Conservation (phyloP, 192 early-diverging fungal species). For the Umbelopsis ramanniana region DNA sequence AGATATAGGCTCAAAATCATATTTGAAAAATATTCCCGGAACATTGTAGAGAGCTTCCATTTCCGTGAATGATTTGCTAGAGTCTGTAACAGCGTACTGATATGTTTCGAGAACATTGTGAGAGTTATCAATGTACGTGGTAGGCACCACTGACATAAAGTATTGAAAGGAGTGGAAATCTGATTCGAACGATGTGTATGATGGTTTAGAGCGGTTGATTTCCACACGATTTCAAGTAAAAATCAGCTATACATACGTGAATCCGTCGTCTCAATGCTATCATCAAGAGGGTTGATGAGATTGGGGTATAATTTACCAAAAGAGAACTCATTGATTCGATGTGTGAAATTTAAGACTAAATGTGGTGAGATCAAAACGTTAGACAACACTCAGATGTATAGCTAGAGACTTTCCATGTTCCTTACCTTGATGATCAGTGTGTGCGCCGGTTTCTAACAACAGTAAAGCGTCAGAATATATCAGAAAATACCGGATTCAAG, state of each 20-base stretch:
- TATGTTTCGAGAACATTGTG: conserved; percentile 73
- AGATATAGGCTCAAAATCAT: conserved; percentile 88
- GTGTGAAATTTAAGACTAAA: conserved; percentile 90
- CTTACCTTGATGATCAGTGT: conserved; percentile 69
- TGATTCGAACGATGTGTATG: conserved; percentile 24
- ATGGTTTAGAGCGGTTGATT: not conserved
- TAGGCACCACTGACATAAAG: conserved; percentile 84
- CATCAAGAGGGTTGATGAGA: conserved; percentile 87
- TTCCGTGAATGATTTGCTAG: conserved; percentile 46
- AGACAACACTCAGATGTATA: not conserved
- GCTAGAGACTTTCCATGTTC: not conserved
- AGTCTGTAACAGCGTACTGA: conserved; percentile 94
- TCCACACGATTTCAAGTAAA: not conserved
- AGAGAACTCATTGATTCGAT: conserved; percentile 89
- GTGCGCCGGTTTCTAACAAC: conserved; percentile 47
- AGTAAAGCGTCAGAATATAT: not conserved
- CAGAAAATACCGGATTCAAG: not conserved
- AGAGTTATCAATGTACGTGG: conserved; percentile 69
- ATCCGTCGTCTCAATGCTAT: conserved; percentile 69
- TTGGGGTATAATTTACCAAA: conserved; percentile 88
- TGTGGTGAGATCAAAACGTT: conserved; percentile 7
- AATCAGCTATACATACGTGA: conserved; percentile 43
- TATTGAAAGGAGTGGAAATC: conserved; percentile 84
- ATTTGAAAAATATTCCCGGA: conserved; percentile 87
- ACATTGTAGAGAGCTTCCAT: conserved; percentile 25